phyloP scores from a whole-genome alignment of 768 basidiomycete species.

The Mycena polygramma region DNA sequence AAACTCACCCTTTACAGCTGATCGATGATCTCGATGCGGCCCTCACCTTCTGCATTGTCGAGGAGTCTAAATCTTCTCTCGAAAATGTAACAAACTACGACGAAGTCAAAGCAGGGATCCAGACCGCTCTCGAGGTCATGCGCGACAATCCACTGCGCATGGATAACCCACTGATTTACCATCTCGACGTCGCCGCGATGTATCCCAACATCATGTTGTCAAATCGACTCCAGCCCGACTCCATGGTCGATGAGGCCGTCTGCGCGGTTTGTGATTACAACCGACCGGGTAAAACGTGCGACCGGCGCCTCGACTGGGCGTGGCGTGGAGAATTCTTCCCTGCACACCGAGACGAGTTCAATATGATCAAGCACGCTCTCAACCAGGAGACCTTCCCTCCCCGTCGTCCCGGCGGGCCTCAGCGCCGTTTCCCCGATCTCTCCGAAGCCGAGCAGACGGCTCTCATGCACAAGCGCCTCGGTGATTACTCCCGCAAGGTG shows the following conservation, averaged over 20 bases:
- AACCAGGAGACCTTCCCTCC: conserved; percentile 95
- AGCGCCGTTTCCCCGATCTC: conserved; percentile 88
- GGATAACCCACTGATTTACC: conserved; percentile 97
- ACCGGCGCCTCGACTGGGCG: conserved; percentile 94
- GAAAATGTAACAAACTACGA: conserved; percentile 96
- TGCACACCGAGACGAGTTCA: conserved; percentile 95
- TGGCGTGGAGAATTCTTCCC: conserved; percentile 99
- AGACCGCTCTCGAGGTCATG: conserved; percentile 83
- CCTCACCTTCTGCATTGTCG: conserved; percentile 86
- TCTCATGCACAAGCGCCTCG: conserved; percentile 94
- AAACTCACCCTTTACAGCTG: conserved; percentile 65
- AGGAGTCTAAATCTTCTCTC: conserved; percentile 84
- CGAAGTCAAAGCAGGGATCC: conserved; percentile 87
- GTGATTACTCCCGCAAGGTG: conserved; percentile 98
- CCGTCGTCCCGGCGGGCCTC: conserved; percentile 77
- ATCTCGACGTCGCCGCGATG: conserved; percentile 99
- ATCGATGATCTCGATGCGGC: conserved; percentile 96
- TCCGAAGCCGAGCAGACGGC: conserved; percentile 89
- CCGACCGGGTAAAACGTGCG: conserved; percentile 94
- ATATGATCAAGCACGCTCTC: conserved; percentile 98
- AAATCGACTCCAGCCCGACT: conserved; percentile 97
- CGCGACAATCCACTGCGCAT: conserved; percentile 91
- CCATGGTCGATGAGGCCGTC: conserved; percentile 94
- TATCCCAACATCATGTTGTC: conserved; percentile 99
- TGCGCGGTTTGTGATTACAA: conserved; percentile 99